Base-by-base conservation (phyloP, 805 yeast genomes). In the Suhomyces sp. region DNA sequence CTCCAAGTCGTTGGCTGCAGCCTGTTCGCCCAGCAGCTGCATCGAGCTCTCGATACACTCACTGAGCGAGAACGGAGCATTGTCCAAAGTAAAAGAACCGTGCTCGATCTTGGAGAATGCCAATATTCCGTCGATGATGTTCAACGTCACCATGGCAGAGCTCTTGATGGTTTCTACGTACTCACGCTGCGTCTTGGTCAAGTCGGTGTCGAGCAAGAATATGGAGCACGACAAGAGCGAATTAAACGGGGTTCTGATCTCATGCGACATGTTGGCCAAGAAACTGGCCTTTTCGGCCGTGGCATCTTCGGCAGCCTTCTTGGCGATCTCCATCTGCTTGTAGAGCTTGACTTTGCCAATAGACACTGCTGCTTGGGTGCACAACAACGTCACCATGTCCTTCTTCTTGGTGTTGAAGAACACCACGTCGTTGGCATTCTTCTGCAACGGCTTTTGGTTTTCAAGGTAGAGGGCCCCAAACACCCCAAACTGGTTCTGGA, bases 41-140 rank as follows among this genome's bases (percentile, higher is more conserved):
- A 80, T 62, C 8, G 82, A 77, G 60, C 81, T 72, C 56, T 79
- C 80, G 49, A 77, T 69, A 53, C 80, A 74, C 38, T 71, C 77
- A 50, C 70, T 68, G 33, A 80, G 59, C 10, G 77, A 72, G 55
- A 80, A 81, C 12, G 79, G 78, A 35, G 72, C 66, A 53, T 66
- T 70, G 17, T 71, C 77, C 31, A 80, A 64, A 6, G 72, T 71
- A 44, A 81, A 74, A 10, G 82, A 78, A 2, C 84, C 84, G 55
- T 80, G 83, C 56, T 80, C 85, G 38, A 80, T 75, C 60, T 81
- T 81, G 23, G 82, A 77, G 61, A 80, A 80, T 5, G 82, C 82
- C 50, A 80, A 67, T 23, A 80, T 81, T 4, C 82, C 83, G 56
- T 81, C 83, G 47, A 80, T 81, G 44, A 80, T 81, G 51, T 71